Conservation (phyloP, 2,329 filamentous ascomycete genomes). For the Simplicillium aogashimaense region DNA sequence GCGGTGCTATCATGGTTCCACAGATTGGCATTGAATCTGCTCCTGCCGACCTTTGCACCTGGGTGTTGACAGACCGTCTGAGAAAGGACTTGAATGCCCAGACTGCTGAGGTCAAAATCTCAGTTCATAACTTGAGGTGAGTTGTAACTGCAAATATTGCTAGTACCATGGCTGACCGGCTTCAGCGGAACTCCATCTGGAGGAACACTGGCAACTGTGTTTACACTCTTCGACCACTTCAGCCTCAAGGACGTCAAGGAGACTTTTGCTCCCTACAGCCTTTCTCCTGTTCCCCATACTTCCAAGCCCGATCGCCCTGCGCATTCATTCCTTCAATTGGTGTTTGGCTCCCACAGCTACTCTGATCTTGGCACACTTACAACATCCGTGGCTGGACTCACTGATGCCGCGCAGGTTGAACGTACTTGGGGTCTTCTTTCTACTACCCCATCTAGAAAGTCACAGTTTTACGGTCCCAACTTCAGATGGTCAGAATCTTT, state of each 20-base stretch:
- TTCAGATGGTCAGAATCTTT: slow-evolving; percentile 50
- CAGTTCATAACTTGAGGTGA: slow-evolving; percentile 31
- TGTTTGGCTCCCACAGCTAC: slow-evolving; percentile 39
- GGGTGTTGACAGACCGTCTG: slow-evolving; percentile 39
- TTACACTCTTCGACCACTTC: slow-evolving; percentile 48
- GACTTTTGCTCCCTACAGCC: slow-evolving; percentile 39
- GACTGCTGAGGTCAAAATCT: slow-evolving; percentile 44
- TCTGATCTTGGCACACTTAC: slow-evolving; percentile 46
- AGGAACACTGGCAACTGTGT: slow-evolving; percentile 58
- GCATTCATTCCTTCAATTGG: slow-evolving; percentile 28
- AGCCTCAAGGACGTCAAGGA: slow-evolving; percentile 34
- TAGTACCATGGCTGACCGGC: slow-evolving; percentile 5
- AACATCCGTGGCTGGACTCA: slow-evolving; percentile 36
- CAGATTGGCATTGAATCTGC: slow-evolving; percentile 54
- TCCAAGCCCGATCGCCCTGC: slow-evolving; percentile 16
- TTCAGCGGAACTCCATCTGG: slow-evolving; percentile 43
- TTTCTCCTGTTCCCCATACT: slow-evolving; percentile 44
- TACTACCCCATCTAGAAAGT: slow-evolving; percentile 29
- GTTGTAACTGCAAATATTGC: slow-evolving; percentile 6
- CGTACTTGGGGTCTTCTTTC: slow-evolving; percentile 52
- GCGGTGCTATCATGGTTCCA: slow-evolving; percentile 49
- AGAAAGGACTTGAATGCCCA: slow-evolving; percentile 37
- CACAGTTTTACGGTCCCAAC: slow-evolving; percentile 47
- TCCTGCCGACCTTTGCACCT: slow-evolving; percentile 49
- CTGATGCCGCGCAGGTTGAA: slow-evolving; percentile 46